Evolutionary conservation across 495 filamentous ascomycete species (phyloP), one percentile per base, ranked within the genome.

Genomic region (Aspergillus sclerotiicarbonarius): DNA sequence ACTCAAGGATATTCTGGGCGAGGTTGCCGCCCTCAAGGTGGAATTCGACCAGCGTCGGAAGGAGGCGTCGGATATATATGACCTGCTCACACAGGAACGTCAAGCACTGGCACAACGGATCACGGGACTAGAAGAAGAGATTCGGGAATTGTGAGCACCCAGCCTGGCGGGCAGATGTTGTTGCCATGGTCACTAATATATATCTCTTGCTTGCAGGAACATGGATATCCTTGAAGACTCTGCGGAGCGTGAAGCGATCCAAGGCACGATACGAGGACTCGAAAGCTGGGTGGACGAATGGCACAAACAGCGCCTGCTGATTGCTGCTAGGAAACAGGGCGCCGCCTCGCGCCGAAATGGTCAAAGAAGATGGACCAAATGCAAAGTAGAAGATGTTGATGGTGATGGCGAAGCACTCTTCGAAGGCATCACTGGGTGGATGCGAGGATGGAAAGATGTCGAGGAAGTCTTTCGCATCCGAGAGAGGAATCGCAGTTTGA

Each of bases 371-470:
- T 68, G 66, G 60, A 47, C 51, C 18, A 63, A 61, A 50, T 56
- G 61, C 20, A 61, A 64, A 39, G 39, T 29, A 1, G 56, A 62
- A 12, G 47, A 59, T 4, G 21, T 19, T 25, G 64, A 63, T 13
- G 60, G 58, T 15, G 66, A 73, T 20, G 54, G 52, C 20, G 69
- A 74, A 35, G 55, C 58, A 21, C 61, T 76, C 10, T 49, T 74
- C 12, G 75, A 77, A 15, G 75, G 73, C 0, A 66, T 76, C 8
- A 64, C 48, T 16, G 75, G 69, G 8, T 77, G 73, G 73, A 75
- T 76, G 73, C 64, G 72, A 8, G 75, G 73, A 12, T 75, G 73
- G 73, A 68, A 64, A 51, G 73, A 76, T 61, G 63, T 71, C 13
- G 69, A 75, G 62, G 73, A 73, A 51, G 74, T 63, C 6, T 73